Evolutionary conservation across 306 rosid species (phyloP), one percentile per base, ranked within the genome.

Genomic region (Argentina anserina): DNA sequence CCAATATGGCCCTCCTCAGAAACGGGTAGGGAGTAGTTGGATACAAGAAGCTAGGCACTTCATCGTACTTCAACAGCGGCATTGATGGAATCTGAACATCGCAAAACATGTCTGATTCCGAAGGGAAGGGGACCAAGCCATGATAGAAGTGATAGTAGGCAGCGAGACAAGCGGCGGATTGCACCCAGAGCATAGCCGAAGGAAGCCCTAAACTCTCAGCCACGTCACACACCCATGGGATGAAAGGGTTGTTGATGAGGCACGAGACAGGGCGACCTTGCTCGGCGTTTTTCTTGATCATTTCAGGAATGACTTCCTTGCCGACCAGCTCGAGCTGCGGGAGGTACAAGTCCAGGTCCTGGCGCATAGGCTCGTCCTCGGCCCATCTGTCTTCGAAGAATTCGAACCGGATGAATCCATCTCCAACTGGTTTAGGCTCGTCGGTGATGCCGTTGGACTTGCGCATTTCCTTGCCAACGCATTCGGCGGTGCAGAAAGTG

Each of bases 161-260:
- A 0, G 87, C 60, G 34, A 88, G 84, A n/a, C 77, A 79, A 36
- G 97, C 87, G 14, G 67, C 67, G 2, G 93, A 88, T 58, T 90
- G 97, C 56, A 90, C 68, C 97, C 97, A 90, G 1, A 90, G 70
- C 53, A 86, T 29, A 26, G 90, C 84, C 12, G 81, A 86, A 45
- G 87, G 91, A 33, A 86, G 63, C 7, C 58, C 65, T 11, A 79
- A 75, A 8, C 73, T 77, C 14, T 60, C 59, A 3, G 91, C 93
- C 0, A 86, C 88, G 34, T 88, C 97, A 47, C 52, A 62, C 31
- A 85, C 87, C 97, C 96, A 90, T 0, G 96, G 96, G 8, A 86
- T 17, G 65, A 90, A 90, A 0, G 87, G 86, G 75, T 88, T 90
- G 78, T 80, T 74, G 14, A 90, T 79, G 53, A 90, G 69, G 63